Evolutionary conservation across 768 basidiomycete species (phyloP), one percentile per base, ranked within the genome.

Genomic region (Boletus pseudo-olivaceus): DNA sequence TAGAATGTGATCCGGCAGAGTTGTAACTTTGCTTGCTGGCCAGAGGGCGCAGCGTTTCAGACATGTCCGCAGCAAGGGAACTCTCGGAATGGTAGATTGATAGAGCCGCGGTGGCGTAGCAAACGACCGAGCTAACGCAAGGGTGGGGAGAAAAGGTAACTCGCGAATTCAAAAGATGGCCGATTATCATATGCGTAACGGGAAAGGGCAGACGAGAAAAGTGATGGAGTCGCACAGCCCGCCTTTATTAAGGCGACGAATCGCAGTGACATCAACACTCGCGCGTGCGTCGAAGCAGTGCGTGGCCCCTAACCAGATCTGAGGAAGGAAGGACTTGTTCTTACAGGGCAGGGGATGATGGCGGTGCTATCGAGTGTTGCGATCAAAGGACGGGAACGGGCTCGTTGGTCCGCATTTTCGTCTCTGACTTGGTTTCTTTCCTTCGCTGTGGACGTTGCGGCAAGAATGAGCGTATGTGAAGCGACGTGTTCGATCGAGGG

Each of bases 211-310:
- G 38, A 34, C 38, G 47, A 35, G 23, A 45, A 7, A 26, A 48
- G 17, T 42, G 47, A 51, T 32, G n/a, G n/a, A n/a, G 39, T 19
- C 23, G n/a, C 59, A 62, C 61, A 62, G 60, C 60, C 61, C 32
- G 30, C 3, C 6, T 55, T 51, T 26, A 62, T 61, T 51, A 62
- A 62, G 19, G 42, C 42, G 51, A 32, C 42, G 23, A 23, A 38
- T 47, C 44, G 32, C 32, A 41, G 6, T 54, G 53, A 40, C 39
- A 54, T 55, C 34, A 27, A 38, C 10, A 27, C 29, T 55, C 41
- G 46, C 42, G 55, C 33, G 20, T 50, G 47, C 43, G 37, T 34
- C 40, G 33, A 51, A 41, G 58, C 58, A 42, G 46, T 57, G 59
- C 32, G 19, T 23, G 19, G 48, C 33, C 34, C 54, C 56, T 49